phyloP scores from a whole-genome alignment of 225 moss, liverwort and hornwort species.

The Anthoceros angustus region DNA sequence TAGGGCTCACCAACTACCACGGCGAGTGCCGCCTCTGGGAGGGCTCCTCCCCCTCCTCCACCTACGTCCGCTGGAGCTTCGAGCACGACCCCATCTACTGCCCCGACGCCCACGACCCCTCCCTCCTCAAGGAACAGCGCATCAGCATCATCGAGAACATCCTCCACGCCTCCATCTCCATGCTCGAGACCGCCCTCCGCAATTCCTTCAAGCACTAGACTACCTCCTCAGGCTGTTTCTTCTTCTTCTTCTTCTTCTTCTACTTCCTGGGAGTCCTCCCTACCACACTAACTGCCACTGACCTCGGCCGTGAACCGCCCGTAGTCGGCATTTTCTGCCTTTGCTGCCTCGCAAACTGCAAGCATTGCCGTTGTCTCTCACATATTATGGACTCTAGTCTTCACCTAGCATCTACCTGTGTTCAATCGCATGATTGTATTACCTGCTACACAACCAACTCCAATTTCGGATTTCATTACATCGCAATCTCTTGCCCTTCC shows the following conservation, averaged over 20 bases:
- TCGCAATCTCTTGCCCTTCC: no score
- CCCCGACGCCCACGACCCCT: neutral
- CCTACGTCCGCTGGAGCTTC: slow-evolving; percentile 1
- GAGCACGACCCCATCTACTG: slow-evolving; percentile 4
- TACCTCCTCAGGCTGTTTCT: neutral
- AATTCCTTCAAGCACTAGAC: slow-evolving; percentile 2
- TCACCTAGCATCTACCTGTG: no score
- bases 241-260: neutral
- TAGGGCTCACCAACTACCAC: neutral
- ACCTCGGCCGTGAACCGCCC: no score
- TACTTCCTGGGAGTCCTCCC: neutral
- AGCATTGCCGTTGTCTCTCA: no score
- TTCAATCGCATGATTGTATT: no score
- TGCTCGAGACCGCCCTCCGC: slow-evolving; percentile 3
- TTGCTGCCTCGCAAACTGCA: no score
- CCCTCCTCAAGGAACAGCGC: neutral
- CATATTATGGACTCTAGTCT: no score
- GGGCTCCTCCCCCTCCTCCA: neutral
- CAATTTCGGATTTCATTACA: no score
- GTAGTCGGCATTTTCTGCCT: no score
- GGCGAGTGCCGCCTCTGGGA: neutral
- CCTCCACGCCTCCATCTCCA: slow-evolving; percentile 2
- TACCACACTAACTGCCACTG: no score
- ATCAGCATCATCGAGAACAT: slow-evolving; percentile 1
- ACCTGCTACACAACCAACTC: no score